These are phyloP conservation scores for Suillus subalutaceus DNA, from an alignment of 768 basidiomycete genomes.

Conservation along the genomic window DNA sequence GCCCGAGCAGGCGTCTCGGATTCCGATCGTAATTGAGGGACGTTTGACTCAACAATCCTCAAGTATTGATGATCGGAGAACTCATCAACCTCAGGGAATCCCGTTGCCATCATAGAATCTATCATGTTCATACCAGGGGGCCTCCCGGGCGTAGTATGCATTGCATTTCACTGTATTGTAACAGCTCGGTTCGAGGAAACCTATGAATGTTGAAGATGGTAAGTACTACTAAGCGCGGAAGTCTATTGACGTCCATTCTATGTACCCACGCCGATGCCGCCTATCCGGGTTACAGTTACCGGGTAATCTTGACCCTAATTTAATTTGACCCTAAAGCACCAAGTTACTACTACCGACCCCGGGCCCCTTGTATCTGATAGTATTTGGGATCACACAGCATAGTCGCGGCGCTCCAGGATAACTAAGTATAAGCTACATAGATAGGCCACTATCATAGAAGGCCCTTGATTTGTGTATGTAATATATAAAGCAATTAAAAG, in stretches of 20 bases:
- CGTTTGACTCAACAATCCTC: background rate
- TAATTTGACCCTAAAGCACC: too few relatives aligned
- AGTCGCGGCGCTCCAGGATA: background rate
- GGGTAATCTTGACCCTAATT: background rate
- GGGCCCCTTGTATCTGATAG: too few relatives aligned
- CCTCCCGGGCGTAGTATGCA: background rate
- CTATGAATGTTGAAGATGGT: background rate
- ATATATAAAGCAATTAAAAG: background rate
- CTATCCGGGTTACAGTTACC: background rate
- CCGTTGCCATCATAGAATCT: background rate
- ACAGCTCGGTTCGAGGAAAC: background rate
- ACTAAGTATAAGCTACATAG: background rate
- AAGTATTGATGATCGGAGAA: background rate
- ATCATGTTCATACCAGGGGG: background rate
- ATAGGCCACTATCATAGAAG: background rate
- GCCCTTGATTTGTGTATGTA: background rate
- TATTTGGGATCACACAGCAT: background rate
- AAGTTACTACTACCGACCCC: too few relatives aligned
- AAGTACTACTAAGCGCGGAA: background rate
- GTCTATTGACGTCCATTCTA: background rate
- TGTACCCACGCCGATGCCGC: too few relatives aligned
- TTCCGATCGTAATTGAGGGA: background rate
- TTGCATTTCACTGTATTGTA: background rate
- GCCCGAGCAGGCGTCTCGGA: background rate
- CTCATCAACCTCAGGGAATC: background rate